Evolutionary conservation across 73 alveolate genomes (phyloP), one percentile per base, ranked within the genome.

Genomic region (Paramecium primaurelia): DNA sequence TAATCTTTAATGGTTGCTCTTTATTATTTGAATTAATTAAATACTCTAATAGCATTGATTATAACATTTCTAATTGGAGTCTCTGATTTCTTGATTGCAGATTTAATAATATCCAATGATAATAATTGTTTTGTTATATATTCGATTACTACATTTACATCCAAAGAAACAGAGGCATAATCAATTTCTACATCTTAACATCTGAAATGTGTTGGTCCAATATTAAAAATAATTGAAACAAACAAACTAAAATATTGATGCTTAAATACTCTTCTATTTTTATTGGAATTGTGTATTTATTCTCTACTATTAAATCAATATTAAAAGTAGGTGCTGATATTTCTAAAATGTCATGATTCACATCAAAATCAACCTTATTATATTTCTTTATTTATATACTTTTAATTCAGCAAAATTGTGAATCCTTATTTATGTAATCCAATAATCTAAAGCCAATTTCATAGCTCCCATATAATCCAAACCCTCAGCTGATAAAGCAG

Each of bases 151-250:
- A 36, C 36, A 80, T 80, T 80, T 54, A 28, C 32, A 25, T 80
- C 91, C 34, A 80, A 36, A 42, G 71, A 80, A 22, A 80, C 91
- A 38, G 91, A 40, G 6, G 77, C 75, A 49, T 80, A 80, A 80
- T 80, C 91, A 20, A 80, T 25, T 44, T 80, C 91, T 1, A 80
- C 91, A 12, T 49, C 91, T 2, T 45, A 1, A 28, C 91, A 80
- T 80, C 91, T 80, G 16, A 80, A 49, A 47, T 80, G 73, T 10
- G 77, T 80, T 49, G 37, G 49, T 0, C 77, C 91, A 45, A 42
- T 44, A 22, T 80, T 80, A 18, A 80, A 45, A 18, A 80, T 80
- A 6, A 80, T 80, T 20, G 91, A 40, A 5, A 80, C 58, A 45
- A 28, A 80, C 16, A 80, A 49, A 28, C 91, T 80, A 73, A 68